phyloP scores from a whole-genome alignment of 1,139 yeast genomes.

The Hemisphaericaspora subhashii region DNA sequence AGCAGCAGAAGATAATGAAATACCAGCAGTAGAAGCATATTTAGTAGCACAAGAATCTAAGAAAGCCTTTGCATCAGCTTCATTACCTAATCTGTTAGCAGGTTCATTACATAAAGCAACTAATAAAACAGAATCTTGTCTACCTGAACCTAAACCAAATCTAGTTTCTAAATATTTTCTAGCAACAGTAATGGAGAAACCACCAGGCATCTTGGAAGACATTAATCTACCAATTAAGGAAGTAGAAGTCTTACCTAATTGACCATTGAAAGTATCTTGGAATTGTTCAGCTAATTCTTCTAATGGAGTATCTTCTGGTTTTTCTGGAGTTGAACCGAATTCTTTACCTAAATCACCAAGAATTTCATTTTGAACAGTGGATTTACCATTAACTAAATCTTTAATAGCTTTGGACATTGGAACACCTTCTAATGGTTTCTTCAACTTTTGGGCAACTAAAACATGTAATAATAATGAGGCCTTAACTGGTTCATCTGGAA shows the following conservation, averaged over 20 bases:
- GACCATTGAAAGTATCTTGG: constrained; percentile 87
- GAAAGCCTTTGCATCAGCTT: constrained; percentile 85
- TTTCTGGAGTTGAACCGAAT: constrained; percentile 96
- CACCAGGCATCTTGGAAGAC: constrained; percentile 99
- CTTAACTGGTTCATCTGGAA: constrained; percentile 87
- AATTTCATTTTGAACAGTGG: constrained; percentile 97
- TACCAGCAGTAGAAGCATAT: constrained; percentile 81
- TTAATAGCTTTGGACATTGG: constrained; percentile 92
- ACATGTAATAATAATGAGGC: constrained; percentile 84
- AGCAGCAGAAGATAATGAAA: constrained; percentile 69
- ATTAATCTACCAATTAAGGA: constrained; percentile 87
- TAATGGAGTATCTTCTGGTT: constrained; percentile 97
- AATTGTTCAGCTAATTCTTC: constrained; percentile 93
- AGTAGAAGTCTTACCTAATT: constrained; percentile 88
- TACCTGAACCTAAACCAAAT: constrained; percentile 89
- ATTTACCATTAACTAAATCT: constrained; percentile 96
- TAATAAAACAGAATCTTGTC: constrained; percentile 89
- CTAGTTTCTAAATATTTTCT: constrained; percentile 88
- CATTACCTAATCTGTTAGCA: constrained; percentile 79
- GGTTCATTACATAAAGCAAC: constrained; percentile 89
- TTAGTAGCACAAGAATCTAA: constrained; percentile 80
- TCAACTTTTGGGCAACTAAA: constrained; percentile 91
- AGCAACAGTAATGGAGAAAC: constrained; percentile 87
- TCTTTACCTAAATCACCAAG: constrained; percentile 98
- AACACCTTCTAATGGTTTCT: constrained; percentile 82